Evolutionary conservation across 2,329 filamentous ascomycete genomes (phyloP).

Genomic region (Beauveria brongniartii): DNA sequence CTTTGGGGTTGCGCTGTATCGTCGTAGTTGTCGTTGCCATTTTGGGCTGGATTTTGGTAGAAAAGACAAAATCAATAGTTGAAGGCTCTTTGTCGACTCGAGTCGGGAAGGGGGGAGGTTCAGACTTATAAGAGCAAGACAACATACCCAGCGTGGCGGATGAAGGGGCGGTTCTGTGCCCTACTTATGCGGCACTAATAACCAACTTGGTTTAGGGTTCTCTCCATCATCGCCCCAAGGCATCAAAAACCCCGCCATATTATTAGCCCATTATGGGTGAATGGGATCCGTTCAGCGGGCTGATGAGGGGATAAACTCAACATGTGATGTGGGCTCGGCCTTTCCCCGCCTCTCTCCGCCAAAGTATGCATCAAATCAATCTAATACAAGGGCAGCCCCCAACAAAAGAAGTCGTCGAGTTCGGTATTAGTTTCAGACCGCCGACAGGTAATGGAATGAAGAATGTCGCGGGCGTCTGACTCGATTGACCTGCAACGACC

Average conservation of each 20-base stretch:
- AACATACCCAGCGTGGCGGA: not conserved
- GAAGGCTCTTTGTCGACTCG: not conserved
- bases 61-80: no score
- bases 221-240: not conserved
- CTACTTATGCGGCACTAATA: not conserved
- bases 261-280: not conserved
- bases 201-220: not conserved
- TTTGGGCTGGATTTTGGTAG: not conserved
- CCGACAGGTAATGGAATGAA: not conserved
- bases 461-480: no score
- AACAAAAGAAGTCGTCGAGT: no score
- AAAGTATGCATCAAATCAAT: no score
- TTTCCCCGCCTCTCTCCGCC: not conserved
- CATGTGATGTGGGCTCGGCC: not conserved
- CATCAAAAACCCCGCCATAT: not conserved
- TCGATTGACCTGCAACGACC: no score
- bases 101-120: no score
- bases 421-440: not conserved
- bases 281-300: not conserved
- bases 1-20: constrained; percentile 13
- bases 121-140: not conserved
- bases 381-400: not conserved
- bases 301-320: not conserved
- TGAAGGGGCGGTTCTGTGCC: not conserved
- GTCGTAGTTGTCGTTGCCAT: not conserved